Base-by-base conservation (phyloP, 169 alveolate genomes). In the Cryptosporidium xiaoi region DNA sequence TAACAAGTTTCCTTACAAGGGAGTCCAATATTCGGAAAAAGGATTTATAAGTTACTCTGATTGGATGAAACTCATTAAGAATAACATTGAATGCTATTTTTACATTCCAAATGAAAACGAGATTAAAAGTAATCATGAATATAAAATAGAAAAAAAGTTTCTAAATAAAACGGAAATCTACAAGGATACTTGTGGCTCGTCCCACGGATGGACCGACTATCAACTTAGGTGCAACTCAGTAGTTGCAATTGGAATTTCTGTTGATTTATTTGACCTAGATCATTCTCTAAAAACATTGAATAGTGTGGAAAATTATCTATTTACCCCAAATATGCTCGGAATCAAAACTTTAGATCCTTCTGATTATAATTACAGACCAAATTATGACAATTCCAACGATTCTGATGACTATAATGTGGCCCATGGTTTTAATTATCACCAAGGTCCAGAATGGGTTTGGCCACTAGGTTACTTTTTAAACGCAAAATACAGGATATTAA, bases 391-490 rank as follows among this genome's bases (percentile, higher is more conserved):
- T 58, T 65, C 84, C 29, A 96, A 95, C 89, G 97, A 95, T 82
- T 64, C 94, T 20, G 87, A 82, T 24, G 92, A 92, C 51, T 90
- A 69, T 66, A 71, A 82, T 64, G 77, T 90, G 31, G 95, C 97
- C 50, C 95, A 94, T 67, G 98, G 98, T 27, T 94, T 90, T 85
- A 95, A 95, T 71, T 96, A 96, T 68, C 98, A 95, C 51, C 92
- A 97, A 89, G 99, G 99, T 2, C 99, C 99, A n/a, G 98, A 97
- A 82, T 97, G 99, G 99, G 94, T 97, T 8, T 97, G 98, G 98
- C 97, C 97, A 12, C 40, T 93, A 65, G 99, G 98, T 15, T 95
- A 92, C 83, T 96, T 90, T 83, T 85, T 96, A 53, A 82, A 82
- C 40, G 96, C 97, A 18, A 90, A 93, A 82, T 46, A 82, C 83